Percentiles rank a stretch among this genome's conserved stretches.
Evolutionary conservation across 805 yeast species (phyloP).

Genomic region (Hanseniaspora pseudoguilliermondii): DNA sequence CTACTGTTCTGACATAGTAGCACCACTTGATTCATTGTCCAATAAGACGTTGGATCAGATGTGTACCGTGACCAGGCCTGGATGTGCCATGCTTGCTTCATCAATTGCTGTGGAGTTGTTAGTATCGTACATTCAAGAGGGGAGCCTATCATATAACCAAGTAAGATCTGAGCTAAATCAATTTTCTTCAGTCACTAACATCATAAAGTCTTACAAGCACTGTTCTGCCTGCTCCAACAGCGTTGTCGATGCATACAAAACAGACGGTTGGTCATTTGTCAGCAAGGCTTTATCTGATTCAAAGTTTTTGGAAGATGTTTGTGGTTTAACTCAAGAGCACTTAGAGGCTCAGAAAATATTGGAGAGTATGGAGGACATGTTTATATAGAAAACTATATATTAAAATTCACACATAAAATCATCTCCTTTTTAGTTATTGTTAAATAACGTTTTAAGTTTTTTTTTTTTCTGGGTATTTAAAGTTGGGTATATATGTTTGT

Average conservation of each 20-base stretch:
- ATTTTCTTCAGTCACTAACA: constrained; percentile 50
- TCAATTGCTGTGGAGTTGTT: constrained; percentile 75
- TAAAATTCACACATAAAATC: no score
- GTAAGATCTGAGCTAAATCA: constrained; percentile 70
- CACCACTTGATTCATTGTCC: constrained; percentile 77
- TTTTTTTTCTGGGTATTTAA: no score
- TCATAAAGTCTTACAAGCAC: constrained; percentile 57
- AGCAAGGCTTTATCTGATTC: constrained; percentile 53
- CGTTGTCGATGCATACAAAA: constrained; percentile 40
- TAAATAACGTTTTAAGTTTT: no score
- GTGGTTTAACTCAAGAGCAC: constrained; percentile 70
- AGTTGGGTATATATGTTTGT: no score
- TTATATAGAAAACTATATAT: background rate
- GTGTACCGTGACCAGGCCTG: constrained; percentile 98
- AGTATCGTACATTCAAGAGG: constrained; percentile 59
- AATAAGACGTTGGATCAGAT: constrained; percentile 90
- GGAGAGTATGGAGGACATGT: constrained; percentile 12
- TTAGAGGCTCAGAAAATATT: constrained; percentile 45
- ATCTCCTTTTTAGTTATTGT: no score
- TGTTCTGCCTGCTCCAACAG: constrained; percentile 78
- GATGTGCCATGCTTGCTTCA: constrained; percentile 80
- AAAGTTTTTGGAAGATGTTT: constrained; percentile 55
- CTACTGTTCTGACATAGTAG: constrained; percentile 90
- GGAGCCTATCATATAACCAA: constrained; percentile 36
- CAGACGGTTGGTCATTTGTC: constrained; percentile 72